Conservation (phyloP, 148 eudicot species). For the Talinum fruticosum region DNA sequence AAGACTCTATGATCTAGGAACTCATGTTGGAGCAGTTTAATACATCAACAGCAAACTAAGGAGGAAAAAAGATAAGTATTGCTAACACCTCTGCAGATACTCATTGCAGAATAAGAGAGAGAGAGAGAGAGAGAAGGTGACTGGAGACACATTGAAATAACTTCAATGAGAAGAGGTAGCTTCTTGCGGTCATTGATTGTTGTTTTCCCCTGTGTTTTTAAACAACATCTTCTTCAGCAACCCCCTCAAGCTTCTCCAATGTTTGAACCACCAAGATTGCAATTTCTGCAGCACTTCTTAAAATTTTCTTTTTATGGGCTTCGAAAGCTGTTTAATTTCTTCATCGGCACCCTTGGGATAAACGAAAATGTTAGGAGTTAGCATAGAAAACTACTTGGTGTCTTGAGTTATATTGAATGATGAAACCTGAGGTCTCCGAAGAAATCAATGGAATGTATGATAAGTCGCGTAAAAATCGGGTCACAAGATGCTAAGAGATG, state of each 20-base stretch:
- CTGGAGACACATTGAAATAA: conserved; percentile 53
- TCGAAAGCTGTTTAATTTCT: conserved; percentile 60
- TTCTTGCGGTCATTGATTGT: conserved; percentile 86
- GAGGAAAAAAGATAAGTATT: background rate
- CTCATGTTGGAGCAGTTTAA: conserved; percentile 92
- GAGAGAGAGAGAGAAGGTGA: background rate
- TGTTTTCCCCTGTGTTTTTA: conserved; percentile 70
- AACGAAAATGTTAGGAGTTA: background rate
- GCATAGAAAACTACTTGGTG: background rate
- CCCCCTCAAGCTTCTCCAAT: conserved; percentile 89
- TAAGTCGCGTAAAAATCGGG: too few relatives aligned
- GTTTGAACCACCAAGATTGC: conserved; percentile 76
- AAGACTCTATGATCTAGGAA: conserved; percentile 90
- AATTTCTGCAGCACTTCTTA: conserved; percentile 89
- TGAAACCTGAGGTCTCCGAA: background rate
- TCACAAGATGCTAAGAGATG: too few relatives aligned
- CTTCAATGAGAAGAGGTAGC: conserved; percentile 79
- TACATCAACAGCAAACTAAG: conserved; percentile 27
- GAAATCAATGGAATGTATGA: too few relatives aligned
- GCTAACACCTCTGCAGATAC: background rate
- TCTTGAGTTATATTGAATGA: background rate
- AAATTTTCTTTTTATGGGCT: conserved; percentile 75
- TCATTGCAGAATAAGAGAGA: background rate
- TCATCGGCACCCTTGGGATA: conserved; percentile 69
- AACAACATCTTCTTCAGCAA: conserved; percentile 82